These are phyloP conservation scores for Reutealis trisperma DNA, from an alignment of 345 rosid genomes.

Conservation along the genomic window DNA sequence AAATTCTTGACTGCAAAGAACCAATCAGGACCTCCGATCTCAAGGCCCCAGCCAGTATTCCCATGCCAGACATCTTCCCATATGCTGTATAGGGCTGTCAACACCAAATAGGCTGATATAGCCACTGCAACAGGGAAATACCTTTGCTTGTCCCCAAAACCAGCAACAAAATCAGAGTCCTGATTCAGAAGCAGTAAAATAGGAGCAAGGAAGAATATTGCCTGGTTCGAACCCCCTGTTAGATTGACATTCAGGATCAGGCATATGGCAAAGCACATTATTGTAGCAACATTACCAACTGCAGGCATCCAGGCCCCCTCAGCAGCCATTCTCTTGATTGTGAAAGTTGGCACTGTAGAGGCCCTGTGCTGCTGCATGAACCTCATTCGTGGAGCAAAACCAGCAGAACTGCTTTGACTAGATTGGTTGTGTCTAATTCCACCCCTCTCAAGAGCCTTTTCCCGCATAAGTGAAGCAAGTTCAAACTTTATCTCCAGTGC, in stretches of 20 bases:
- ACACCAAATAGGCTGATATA: conserved; percentile 72
- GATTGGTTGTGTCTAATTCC: conserved; percentile 63
- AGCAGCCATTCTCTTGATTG: conserved; percentile 88
- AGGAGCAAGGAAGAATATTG: conserved; percentile 95
- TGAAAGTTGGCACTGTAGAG: conserved; percentile 64
- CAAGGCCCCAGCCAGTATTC: conserved; percentile 82
- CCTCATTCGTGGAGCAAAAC: conserved; percentile 76
- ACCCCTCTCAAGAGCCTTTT: conserved; percentile 73
- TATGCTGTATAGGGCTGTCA: conserved; percentile 64
- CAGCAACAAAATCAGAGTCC: conserved; percentile 94
- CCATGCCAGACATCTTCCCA: conserved; percentile 96
- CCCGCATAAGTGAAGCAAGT: conserved; percentile 88
- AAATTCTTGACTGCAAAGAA: conserved; percentile 86
- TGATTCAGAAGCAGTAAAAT: conserved; percentile 94
- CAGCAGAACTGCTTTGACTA: conserved; percentile 50
- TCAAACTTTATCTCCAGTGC: conserved; percentile 93
- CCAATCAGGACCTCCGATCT: conserved; percentile 95
- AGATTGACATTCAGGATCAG: conserved; percentile 76
- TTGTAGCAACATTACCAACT: conserved; percentile 88
- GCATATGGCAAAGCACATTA: conserved; percentile 97
- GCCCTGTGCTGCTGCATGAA: conserved; percentile 93
- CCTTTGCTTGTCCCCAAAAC: conserved; percentile 97
- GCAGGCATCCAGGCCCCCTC: conserved; percentile 99
- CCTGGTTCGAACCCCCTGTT: conserved; percentile 91
- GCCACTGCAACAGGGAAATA: conserved; percentile 86